These are phyloP conservation scores for Wickerhamomyces mucosus DNA, from an alignment of 805 yeast genomes.

Conservation along the genomic window DNA sequence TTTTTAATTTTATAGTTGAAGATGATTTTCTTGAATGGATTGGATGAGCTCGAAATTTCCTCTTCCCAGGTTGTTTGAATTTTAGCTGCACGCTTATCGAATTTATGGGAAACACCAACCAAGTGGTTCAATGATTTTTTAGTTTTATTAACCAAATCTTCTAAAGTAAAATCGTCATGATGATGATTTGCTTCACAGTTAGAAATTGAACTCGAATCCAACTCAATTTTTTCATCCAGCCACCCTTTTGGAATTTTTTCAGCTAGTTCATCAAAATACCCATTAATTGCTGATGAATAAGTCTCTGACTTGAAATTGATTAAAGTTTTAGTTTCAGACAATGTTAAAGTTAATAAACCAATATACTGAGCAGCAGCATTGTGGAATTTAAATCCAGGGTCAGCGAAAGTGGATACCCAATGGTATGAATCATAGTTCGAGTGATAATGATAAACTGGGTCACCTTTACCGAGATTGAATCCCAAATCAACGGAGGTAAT, in stretches of 20 bases:
- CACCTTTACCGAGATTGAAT: slow-evolving; percentile 33
- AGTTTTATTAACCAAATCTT: slow-evolving; percentile 22
- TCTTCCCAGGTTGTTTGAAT: slow-evolving; percentile 22
- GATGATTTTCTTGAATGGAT: slow-evolving; percentile 23
- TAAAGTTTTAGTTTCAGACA: slow-evolving; percentile 40
- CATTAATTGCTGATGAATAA: slow-evolving; percentile 31
- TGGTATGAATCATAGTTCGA: slow-evolving; percentile 63
- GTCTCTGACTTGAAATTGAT: slow-evolving; percentile 25
- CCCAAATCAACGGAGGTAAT: slow-evolving; percentile 55
- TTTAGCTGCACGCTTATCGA: slow-evolving; percentile 16
- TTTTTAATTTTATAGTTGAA: slow-evolving; percentile 18
- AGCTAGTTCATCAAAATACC: slow-evolving; percentile 29
- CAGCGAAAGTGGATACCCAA: slow-evolving; percentile 61
- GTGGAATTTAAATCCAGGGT: slow-evolving; percentile 53
- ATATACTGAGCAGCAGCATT: slow-evolving; percentile 43
- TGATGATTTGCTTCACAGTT: slow-evolving; percentile 5
- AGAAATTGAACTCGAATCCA: slow-evolving; percentile 6
- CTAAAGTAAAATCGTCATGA: slow-evolving; percentile 13
- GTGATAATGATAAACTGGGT: slow-evolving; percentile 66
- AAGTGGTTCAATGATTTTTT: slow-evolving; percentile 19
- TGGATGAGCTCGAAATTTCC: slow-evolving; percentile 18
- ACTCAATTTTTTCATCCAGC: slow-evolving; percentile 17
- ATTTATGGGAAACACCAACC: slow-evolving; percentile 12
- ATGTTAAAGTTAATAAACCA: slow-evolving; percentile 38
- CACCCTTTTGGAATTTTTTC: slow-evolving; percentile 29